Evolutionary conservation across 768 basidiomycete species (phyloP).

Genomic region (Cyclocybe cylindracea): DNA sequence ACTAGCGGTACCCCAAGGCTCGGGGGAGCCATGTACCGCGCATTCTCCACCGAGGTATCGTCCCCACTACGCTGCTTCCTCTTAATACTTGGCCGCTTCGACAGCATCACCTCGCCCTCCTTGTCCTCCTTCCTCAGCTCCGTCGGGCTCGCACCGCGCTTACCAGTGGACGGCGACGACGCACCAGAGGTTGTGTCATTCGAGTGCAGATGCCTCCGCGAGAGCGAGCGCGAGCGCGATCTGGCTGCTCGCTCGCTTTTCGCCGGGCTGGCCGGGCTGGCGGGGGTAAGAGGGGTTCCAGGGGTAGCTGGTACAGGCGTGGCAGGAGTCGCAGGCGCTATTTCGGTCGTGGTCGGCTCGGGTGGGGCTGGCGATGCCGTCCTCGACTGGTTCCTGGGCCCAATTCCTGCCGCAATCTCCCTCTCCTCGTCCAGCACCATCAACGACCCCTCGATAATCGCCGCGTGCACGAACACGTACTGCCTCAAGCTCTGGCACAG

Average conservation of each 20-base stretch:
- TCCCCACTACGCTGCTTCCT: slow-evolving; percentile 22
- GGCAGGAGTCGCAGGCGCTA: too few species aligned
- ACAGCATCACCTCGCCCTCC: slow-evolving; percentile 52
- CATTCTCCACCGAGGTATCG: slow-evolving; percentile 11
- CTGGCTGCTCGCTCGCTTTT: too few species aligned
- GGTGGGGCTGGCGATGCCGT: too few species aligned
- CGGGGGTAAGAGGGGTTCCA: too few species aligned
- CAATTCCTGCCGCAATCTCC: slow-evolving; percentile 26
- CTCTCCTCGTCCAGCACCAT: slow-evolving; percentile 62
- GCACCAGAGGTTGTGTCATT: slow-evolving; percentile 14
- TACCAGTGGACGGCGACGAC: slow-evolving; percentile 46
- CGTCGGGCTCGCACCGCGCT: slow-evolving; percentile 72
- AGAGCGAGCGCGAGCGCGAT: too few species aligned
- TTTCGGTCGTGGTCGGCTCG: too few species aligned
- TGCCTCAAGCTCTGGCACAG: slow-evolving; percentile 93
- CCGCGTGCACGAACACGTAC: slow-evolving; percentile 88
- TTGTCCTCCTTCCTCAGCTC: slow-evolving; percentile 65
- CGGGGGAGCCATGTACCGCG: slow-evolving; percentile 14
- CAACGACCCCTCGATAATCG: slow-evolving; percentile 72
- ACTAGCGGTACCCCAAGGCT: slow-evolving; percentile 4
- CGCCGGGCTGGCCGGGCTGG: too few species aligned
- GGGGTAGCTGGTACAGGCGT: too few species aligned
- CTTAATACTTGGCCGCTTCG: slow-evolving; percentile 72
- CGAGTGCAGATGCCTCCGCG: neutral
- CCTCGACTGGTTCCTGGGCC: too few species aligned